Evolutionary conservation across 108 stramenopile genomes (phyloP).

Genomic region (Hondaea fermentalgiana): DNA sequence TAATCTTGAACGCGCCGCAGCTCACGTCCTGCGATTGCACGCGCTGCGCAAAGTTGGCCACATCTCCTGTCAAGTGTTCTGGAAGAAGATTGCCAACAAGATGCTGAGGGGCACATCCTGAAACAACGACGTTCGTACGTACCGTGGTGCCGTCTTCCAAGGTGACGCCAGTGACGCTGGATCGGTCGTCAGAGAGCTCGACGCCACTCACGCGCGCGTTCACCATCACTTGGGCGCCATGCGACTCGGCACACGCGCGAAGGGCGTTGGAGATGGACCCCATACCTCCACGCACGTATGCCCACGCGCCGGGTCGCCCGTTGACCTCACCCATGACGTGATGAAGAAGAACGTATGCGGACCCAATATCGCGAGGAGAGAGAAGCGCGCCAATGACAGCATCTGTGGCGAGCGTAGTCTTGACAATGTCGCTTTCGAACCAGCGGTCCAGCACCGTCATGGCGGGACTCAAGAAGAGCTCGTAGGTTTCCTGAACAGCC

Average conservation of each 20-base stretch:
- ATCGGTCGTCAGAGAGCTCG: neutral
- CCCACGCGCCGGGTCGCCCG: conserved; percentile 29
- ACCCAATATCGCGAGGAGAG: conserved; percentile 11
- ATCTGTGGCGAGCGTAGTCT: conserved; percentile 44
- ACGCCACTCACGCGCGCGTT: neutral
- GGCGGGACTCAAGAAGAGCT: conserved; percentile 35
- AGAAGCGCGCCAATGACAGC: conserved; percentile 36
- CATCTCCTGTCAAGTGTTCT: conserved; percentile 16
- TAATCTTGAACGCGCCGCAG: conserved; percentile 36
- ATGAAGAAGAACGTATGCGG: conserved; percentile 43
- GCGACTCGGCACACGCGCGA: neutral
- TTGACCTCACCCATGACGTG: conserved; percentile 40
- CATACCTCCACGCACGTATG: conserved; percentile 38
- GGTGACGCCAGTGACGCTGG: neutral
- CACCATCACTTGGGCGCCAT: conserved; percentile 9
- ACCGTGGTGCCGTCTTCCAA: neutral
- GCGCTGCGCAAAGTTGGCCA: neutral
- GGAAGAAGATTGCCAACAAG: neutral
- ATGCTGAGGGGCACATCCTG: conserved; percentile 7
- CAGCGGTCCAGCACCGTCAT: conserved; percentile 27
- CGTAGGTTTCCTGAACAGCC: neutral
- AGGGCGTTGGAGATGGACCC: conserved; percentile 29
- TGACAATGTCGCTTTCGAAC: conserved; percentile 41
- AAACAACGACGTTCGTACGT: neutral
- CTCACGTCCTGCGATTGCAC: neutral